Evolutionary conservation across 2,329 filamentous ascomycete species (phyloP).

Genomic region (Trichothecium sympodiale): DNA sequence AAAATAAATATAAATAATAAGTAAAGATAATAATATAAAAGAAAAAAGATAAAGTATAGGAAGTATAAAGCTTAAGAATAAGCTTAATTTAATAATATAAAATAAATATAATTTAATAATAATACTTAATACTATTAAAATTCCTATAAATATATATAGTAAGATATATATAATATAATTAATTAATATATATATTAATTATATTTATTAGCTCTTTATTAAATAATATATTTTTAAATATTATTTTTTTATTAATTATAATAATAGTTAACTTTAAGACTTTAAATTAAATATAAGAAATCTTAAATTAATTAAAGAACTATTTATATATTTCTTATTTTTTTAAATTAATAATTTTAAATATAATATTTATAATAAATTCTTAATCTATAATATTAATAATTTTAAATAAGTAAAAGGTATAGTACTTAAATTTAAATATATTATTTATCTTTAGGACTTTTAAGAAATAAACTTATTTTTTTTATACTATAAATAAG

Average conservation of each 20-base stretch:
- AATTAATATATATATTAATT: neutral
- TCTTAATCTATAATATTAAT: neutral
- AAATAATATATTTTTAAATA: neutral
- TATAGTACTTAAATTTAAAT: neutral
- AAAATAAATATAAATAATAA: no score
- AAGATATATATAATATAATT: no score
- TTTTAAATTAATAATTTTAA: neutral
- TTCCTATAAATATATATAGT: no score
- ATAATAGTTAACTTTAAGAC: neutral
- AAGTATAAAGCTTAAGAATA: no score
- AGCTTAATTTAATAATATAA: no score
- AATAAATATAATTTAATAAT: no score
- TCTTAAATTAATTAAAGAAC: no score
- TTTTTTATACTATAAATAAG: neutral
- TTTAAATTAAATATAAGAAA: neutral
- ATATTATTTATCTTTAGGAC: neutral
- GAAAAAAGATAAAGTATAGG: no score
- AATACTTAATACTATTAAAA: no score
- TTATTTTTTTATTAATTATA: neutral
- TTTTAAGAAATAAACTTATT: neutral
- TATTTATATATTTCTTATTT: neutral
- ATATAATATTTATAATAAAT: neutral
- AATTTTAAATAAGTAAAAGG: neutral
- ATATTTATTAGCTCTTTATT: neutral
- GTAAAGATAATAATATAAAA: no score